Evolutionary conservation across 768 basidiomycete species (phyloP).

Genomic region (Lactifluus volemus): DNA sequence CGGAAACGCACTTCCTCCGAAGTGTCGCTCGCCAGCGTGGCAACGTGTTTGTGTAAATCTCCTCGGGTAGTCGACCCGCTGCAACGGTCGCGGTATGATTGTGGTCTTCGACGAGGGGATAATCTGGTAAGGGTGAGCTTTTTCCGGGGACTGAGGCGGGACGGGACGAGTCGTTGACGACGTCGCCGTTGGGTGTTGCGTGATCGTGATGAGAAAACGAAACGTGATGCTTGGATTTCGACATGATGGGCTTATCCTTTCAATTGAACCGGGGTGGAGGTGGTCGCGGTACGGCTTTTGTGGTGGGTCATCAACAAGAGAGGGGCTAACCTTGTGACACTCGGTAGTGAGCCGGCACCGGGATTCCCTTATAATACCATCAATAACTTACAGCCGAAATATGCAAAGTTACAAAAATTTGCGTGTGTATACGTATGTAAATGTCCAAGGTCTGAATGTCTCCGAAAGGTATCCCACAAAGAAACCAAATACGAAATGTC

Average conservation of each 20-base stretch:
- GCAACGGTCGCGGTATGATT: slow-evolving; percentile 4
- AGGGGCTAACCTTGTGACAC: too few species aligned
- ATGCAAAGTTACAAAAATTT: neutral
- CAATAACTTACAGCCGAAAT: too few species aligned
- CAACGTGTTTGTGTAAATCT: slow-evolving; percentile 58
- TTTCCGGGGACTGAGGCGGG: neutral
- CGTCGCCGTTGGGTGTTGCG: too few species aligned
- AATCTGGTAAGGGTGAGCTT: neutral
- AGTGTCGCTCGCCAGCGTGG: slow-evolving; percentile 58
- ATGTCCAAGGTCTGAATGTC: neutral
- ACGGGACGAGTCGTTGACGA: neutral
- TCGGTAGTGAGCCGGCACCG: too few species aligned
- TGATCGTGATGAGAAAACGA: neutral
- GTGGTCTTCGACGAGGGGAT: neutral
- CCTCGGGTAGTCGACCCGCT: slow-evolving; percentile 28
- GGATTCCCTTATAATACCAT: too few species aligned
- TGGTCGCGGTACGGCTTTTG: too few species aligned
- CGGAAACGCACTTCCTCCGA: slow-evolving; percentile 43
- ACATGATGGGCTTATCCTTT: too few species aligned
- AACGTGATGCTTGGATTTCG: neutral
- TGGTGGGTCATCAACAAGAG: too few species aligned
- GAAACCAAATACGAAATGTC: neutral
- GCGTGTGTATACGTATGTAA: too few species aligned
- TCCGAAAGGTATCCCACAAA: neutral
- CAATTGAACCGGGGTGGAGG: too few species aligned